Percentiles rank a stretch among this genome's conserved stretches.
Conservation (phyloP, 148 eudicot species). For the Rhododendron mucronatum region DNA sequence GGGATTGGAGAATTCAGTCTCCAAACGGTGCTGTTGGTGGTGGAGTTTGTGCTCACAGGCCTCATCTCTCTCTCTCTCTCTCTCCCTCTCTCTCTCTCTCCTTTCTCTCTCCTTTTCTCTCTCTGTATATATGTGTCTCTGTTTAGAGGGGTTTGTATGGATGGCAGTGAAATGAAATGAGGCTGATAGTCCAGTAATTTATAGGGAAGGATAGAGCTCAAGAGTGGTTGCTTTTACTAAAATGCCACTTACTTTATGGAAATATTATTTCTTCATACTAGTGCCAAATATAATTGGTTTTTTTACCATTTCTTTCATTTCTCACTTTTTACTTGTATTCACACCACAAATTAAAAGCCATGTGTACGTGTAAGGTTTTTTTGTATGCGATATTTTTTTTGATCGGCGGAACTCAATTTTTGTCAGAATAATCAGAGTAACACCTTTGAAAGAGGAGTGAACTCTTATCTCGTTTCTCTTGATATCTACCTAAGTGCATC, state of each 20-base stretch:
- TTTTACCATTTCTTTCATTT: background rate
- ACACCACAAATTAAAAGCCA: background rate
- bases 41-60: background rate
- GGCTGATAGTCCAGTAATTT: background rate
- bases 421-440: too few species aligned
- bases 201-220: background rate
- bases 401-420: too few species aligned
- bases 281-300: background rate
- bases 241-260: background rate
- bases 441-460: background rate
- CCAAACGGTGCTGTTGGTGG: background rate
- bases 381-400: too few species aligned
- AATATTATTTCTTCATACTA: too few species aligned
- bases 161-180: background rate
- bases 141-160: background rate
- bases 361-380: too few species aligned
- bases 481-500: too few species aligned
- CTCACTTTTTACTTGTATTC: background rate
- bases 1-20: constrained; percentile 31
- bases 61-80: constrained; percentile 12
- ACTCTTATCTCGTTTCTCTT: too few species aligned
- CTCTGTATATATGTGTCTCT: background rate
- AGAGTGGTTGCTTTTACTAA: background rate
- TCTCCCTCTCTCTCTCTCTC: constrained; percentile 8
- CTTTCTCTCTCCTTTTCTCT: background rate